phyloP scores from a whole-genome alignment of 2,329 filamentous ascomycete genomes.

The Fusarium ramigenum region DNA sequence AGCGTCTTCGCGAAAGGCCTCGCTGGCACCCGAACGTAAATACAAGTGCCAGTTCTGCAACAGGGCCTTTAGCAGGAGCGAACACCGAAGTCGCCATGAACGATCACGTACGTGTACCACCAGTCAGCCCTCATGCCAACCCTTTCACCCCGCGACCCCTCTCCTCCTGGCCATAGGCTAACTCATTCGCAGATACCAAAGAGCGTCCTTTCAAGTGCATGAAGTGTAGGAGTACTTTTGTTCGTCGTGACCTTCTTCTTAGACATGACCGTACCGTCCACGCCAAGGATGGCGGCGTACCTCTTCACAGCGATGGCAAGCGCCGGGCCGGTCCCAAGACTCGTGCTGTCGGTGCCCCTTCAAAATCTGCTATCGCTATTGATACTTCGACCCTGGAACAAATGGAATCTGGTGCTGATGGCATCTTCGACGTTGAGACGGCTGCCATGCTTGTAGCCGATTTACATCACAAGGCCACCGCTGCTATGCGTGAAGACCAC shows the following conservation, averaged over 20 bases:
- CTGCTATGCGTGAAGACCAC: constrained; percentile 69
- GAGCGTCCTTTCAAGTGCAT: constrained; percentile 98
- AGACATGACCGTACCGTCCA: constrained; percentile 98
- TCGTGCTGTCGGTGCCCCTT: constrained; percentile 68
- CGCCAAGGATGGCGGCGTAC: constrained; percentile 95
- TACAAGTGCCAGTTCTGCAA: constrained; percentile 99
- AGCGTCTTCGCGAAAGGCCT: constrained; percentile 78
- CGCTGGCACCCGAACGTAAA: constrained; percentile 89
- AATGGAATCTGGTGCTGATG: constrained; percentile 89
- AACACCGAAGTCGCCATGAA: constrained; percentile 96
- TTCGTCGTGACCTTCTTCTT: constrained; percentile 93
- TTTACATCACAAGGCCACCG: constrained; percentile 93
- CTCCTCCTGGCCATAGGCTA: constrained; percentile 33
- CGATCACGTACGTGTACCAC: constrained; percentile 87
- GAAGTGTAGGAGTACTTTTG: constrained; percentile 98
- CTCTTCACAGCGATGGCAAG: constrained; percentile 93
- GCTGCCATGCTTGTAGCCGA: constrained; percentile 99
- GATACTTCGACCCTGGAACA: constrained; percentile 90
- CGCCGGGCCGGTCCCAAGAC: constrained; percentile 79
- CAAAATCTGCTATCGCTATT: constrained; percentile 80
- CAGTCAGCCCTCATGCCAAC: constrained; percentile 11
- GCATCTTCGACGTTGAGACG: constrained; percentile 94
- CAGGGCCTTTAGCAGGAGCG: constrained; percentile 95
- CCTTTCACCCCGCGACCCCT: constrained; percentile 14
- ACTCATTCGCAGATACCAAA: constrained; percentile 80